Conservation (phyloP, 2,329 filamentous ascomycete genomes). For the Claviceps humidiphila region DNA sequence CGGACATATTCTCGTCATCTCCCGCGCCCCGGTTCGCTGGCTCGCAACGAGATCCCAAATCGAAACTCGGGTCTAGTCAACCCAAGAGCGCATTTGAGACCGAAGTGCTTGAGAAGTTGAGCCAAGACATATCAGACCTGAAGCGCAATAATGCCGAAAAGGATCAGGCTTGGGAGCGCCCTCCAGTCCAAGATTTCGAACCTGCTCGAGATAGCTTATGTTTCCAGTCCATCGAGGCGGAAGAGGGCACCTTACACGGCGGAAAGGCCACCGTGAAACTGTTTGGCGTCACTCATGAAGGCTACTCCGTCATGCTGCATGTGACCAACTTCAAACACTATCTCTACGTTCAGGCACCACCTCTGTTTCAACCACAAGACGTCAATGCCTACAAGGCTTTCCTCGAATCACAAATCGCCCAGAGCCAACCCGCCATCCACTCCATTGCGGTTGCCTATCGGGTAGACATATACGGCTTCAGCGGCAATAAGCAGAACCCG, state of each 20-base stretch:
- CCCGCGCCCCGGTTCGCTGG: conserved; percentile 45
- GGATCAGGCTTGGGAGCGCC: conserved; percentile 79
- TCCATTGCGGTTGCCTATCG: conserved; percentile 71
- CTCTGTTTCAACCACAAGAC: conserved; percentile 66
- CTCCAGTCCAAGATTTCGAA: conserved; percentile 36
- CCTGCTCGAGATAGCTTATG: conserved; percentile 55
- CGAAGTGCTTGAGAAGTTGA: conserved; percentile 89
- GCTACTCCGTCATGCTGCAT: conserved; percentile 87
- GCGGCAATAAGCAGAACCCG: conserved; percentile 81
- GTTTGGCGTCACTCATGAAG: conserved; percentile 74
- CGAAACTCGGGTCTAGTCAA: conserved; percentile 56
- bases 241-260: conserved; percentile 72
- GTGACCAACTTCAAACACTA: conserved; percentile 96
- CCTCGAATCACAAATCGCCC: conserved; percentile 66
- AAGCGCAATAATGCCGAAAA: conserved; percentile 82
- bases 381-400: conserved; percentile 66
- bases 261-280: conserved; percentile 72
- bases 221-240: conserved; percentile 92
- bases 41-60: conserved; percentile 48
- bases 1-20: conserved; percentile 43
- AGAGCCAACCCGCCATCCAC: conserved; percentile 60
- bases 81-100: conserved; percentile 86
- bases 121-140: conserved; percentile 76
- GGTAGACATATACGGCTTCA: conserved; percentile 88
- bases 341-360: conserved; percentile 79